phyloP scores from a whole-genome alignment of 441 rosid species.

The Hura crepitans region DNA sequence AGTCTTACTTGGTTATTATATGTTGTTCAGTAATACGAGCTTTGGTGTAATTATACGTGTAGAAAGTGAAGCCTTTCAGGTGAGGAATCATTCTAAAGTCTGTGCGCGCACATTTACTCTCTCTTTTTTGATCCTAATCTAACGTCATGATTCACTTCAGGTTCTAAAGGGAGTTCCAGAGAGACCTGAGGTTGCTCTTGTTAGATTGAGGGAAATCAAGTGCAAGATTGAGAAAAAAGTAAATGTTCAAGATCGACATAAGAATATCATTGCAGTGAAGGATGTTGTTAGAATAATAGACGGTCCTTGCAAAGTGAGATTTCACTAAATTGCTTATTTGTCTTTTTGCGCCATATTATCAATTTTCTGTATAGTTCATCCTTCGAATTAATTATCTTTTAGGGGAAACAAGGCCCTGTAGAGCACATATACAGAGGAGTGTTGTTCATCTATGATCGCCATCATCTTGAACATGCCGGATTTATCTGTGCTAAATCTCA shows the following conservation, averaged over 20 bases:
- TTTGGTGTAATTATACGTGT: conserved; percentile 95
- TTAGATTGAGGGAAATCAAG: conserved; percentile 91
- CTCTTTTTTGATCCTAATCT: neutral
- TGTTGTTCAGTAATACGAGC: conserved; percentile 63
- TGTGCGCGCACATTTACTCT: neutral
- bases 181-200: conserved; percentile 81
- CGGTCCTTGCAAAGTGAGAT: conserved; percentile 86
- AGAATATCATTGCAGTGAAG: conserved; percentile 67
- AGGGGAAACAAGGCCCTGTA: conserved; percentile 98
- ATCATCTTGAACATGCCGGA: conserved; percentile 97
- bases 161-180: conserved; percentile 96
- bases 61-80: conserved; percentile 97
- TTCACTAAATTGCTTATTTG: conserved; percentile 17
- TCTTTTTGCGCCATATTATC: conserved; percentile 9
- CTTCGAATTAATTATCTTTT: conserved; percentile 17
- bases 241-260: conserved; percentile 64
- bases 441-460: conserved; percentile 77
- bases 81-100: conserved; percentile 21
- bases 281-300: conserved; percentile 81
- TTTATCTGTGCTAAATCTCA: conserved; percentile 80
- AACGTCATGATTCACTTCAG: conserved; percentile 33
- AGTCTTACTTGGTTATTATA: conserved; percentile 27
- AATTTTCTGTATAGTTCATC: neutral
- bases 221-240: conserved; percentile 81
- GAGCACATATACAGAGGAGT: conserved; percentile 81